Percentiles rank a stretch among this genome's conserved stretches.
Evolutionary conservation across 192 early-diverging fungal genomes (phyloP).

Genomic region (Coemansia aciculifera): DNA sequence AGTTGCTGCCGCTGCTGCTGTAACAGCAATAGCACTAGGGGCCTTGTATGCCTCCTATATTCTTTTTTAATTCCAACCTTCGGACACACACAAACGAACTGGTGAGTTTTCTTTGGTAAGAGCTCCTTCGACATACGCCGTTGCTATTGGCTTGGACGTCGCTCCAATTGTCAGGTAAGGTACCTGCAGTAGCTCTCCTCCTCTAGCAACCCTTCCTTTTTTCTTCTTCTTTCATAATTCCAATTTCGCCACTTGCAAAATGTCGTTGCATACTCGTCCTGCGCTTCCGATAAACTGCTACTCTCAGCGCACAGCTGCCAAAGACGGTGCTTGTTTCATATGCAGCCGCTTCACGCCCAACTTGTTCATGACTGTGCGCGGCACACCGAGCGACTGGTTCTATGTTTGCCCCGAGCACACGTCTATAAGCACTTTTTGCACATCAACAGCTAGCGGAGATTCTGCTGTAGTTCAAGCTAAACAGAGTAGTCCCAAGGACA

Average conservation of each 20-base stretch:
- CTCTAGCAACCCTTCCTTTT: neutral
- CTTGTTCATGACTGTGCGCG: constrained; percentile 24
- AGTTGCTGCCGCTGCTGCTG: neutral
- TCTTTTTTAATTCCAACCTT: constrained; percentile 1
- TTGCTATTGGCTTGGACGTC: neutral
- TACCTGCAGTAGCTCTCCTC: neutral
- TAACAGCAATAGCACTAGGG: neutral
- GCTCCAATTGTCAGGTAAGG: neutral
- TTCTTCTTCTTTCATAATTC: constrained; percentile 5
- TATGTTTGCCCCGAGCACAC: constrained; percentile 28
- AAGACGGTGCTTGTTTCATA: constrained; percentile 32
- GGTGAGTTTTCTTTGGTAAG: constrained; percentile 5
- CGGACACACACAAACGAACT: neutral
- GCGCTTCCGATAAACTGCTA: constrained; percentile 31
- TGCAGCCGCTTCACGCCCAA: constrained; percentile 18
- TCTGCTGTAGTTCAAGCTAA: neutral
- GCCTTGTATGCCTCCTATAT: constrained; percentile 5
- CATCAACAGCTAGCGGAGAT: neutral
- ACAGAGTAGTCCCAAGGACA: neutral
- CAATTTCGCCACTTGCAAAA: constrained; percentile 6
- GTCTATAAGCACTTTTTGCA: constrained; percentile 15
- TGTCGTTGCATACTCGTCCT: constrained; percentile 13
- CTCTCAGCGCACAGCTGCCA: constrained; percentile 23
- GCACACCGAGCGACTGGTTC: constrained; percentile 34
- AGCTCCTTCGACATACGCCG: neutral